phyloP scores from a whole-genome alignment of 805 yeast species.

The Kuraishia capsulata region DNA sequence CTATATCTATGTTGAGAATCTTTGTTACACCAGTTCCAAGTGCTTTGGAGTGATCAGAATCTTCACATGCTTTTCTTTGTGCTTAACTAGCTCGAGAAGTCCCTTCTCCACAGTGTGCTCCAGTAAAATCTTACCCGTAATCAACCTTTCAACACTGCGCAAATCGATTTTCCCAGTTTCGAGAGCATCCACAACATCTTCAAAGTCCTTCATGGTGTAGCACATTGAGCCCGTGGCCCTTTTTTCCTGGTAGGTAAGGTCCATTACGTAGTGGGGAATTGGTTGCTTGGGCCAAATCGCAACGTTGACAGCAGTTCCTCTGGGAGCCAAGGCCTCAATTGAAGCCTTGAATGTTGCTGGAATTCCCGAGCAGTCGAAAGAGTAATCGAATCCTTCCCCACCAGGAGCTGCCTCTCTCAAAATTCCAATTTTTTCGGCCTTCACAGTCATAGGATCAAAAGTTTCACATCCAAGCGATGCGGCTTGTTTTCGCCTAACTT shows the following conservation, averaged over 20 bases:
- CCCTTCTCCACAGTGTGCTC: conserved; percentile 48
- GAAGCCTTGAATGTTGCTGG: conserved; percentile 44
- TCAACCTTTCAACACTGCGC: conserved; percentile 33
- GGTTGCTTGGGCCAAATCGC: conserved; percentile 57
- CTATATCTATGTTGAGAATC: too few species aligned
- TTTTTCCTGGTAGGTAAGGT: conserved; percentile 45
- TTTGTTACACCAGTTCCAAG: too few species aligned
- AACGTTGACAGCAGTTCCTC: conserved; percentile 53
- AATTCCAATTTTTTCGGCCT: conserved; percentile 25
- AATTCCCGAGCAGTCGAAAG: conserved; percentile 49
- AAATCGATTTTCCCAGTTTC: conserved; percentile 35
- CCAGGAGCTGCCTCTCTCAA: conserved; percentile 31
- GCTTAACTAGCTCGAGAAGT: conserved; percentile 35
- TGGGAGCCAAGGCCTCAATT: conserved; percentile 36
- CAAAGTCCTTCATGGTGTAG: conserved; percentile 46
- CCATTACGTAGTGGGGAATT: conserved; percentile 40
- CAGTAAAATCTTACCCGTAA: conserved; percentile 42
- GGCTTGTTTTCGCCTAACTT: conserved; percentile 53
- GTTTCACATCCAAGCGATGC: conserved; percentile 35
- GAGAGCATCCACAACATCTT: conserved; percentile 43
- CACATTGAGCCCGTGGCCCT: conserved; percentile 52
- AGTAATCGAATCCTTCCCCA: conserved; percentile 35
- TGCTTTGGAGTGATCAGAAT: conserved; percentile 37
- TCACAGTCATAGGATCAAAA: conserved; percentile 39
- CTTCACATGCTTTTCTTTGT: conserved; percentile 49